Percentiles rank a stretch among this genome's conserved stretches.
phyloP scores from a whole-genome alignment of 345 rosid genomes.

The Eucalyptus regnans region DNA sequence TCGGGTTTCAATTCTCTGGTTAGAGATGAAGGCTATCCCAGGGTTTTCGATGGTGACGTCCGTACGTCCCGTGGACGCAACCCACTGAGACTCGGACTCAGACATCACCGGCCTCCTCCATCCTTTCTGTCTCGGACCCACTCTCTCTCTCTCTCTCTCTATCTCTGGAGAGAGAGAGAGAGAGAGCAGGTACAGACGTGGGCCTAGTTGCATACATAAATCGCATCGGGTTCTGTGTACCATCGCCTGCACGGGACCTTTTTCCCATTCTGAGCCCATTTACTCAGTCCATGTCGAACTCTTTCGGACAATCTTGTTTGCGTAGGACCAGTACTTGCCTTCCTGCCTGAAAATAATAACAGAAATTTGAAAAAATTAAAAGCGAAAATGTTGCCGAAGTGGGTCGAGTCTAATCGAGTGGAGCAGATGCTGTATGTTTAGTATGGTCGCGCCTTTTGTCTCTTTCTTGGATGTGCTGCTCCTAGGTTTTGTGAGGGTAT shows the following conservation, averaged over 20 bases:
- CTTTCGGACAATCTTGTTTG: neutral
- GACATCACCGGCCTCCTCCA: neutral
- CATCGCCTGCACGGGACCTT: neutral
- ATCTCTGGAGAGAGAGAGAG: neutral
- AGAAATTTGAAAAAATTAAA: neutral
- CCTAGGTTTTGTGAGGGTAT: neutral
- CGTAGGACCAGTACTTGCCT: neutral
- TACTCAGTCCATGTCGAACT: neutral
- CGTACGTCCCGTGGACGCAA: neutral
- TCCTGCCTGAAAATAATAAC: neutral
- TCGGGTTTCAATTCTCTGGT: neutral
- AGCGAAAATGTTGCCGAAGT: neutral
- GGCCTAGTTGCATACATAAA: neutral
- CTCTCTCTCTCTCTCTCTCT: neutral
- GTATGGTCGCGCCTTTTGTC: neutral
- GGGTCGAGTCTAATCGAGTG: neutral
- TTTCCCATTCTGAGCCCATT: neutral
- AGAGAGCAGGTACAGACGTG: neutral
- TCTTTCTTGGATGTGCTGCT: neutral
- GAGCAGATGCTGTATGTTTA: neutral
- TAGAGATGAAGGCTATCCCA: neutral
- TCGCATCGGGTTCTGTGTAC: neutral
- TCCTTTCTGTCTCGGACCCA: neutral
- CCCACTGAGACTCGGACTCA: neutral
- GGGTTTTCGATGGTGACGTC: neutral